Evolutionary conservation across 306 rosid species (phyloP).

Genomic region (Sechiopsis laciniata): DNA sequence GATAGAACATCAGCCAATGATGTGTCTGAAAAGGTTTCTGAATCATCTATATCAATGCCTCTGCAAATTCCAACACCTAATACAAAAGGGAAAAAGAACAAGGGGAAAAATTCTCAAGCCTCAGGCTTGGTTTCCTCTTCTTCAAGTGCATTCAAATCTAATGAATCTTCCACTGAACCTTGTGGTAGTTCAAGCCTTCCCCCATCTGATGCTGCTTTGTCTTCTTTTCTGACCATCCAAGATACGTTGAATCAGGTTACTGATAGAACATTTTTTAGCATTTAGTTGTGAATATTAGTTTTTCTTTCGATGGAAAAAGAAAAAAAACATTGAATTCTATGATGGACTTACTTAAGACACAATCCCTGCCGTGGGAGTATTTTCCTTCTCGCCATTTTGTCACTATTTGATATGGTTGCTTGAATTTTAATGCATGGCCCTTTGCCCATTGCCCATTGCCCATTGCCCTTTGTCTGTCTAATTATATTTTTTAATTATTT

Average conservation of each 20-base stretch:
- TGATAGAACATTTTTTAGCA: background rate
- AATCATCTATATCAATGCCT: slow-evolving; percentile 37
- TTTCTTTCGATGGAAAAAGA: background rate
- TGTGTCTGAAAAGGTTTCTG: slow-evolving; percentile 53
- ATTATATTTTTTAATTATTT: slow-evolving; percentile 20
- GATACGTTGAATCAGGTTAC: slow-evolving; percentile 77
- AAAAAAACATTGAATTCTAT: background rate
- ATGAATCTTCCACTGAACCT: slow-evolving; percentile 52
- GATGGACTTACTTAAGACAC: background rate
- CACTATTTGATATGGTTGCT: background rate
- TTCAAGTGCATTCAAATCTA: slow-evolving; percentile 44
- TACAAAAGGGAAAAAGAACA: slow-evolving; percentile 67
- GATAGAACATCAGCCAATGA: slow-evolving; percentile 50
- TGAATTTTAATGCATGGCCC: too few species aligned
- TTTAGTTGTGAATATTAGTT: too few species aligned
- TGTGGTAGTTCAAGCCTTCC: slow-evolving; percentile 49
- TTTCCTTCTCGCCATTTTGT: background rate
- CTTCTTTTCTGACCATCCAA: slow-evolving; percentile 70
- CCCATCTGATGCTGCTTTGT: slow-evolving; percentile 43
- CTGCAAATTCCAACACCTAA: slow-evolving; percentile 42
- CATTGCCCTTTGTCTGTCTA: too few species aligned
- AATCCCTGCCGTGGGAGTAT: background rate
- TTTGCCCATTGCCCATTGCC: too few species aligned
- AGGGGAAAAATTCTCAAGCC: slow-evolving; percentile 68
- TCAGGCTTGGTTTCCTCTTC: slow-evolving; percentile 47